Evolutionary conservation across 208 protist species (phyloP).

Genomic region (Leishmania braziliensis): DNA sequence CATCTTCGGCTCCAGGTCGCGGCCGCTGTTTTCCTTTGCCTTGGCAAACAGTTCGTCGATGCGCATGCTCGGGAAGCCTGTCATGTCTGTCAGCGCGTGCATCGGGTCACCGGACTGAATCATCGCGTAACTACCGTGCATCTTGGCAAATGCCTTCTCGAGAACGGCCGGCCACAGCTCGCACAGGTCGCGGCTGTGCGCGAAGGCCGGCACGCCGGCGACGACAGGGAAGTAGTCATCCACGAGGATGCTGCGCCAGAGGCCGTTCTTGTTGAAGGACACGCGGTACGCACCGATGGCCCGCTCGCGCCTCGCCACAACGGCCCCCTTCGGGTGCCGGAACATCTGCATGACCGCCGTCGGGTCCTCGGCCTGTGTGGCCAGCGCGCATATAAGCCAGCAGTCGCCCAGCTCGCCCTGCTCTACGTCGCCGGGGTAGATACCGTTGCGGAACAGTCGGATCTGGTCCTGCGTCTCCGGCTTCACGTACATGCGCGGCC

Average conservation of each 20-base stretch:
- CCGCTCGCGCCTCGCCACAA: slow-evolving; percentile 50
- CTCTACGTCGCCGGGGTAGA: slow-evolving; percentile 65
- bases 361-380: slow-evolving; percentile 59
- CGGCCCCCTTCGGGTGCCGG: slow-evolving; percentile 61
- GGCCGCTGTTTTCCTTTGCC: slow-evolving; percentile 29
- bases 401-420: slow-evolving; percentile 84
- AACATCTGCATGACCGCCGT: slow-evolving; percentile 66
- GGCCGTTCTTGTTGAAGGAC: slow-evolving; percentile 88
- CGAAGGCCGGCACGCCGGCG: slow-evolving; percentile 51
- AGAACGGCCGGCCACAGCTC: slow-evolving; percentile 90
- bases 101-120: slow-evolving; percentile 88
- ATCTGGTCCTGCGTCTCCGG: slow-evolving; percentile 62
- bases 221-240: slow-evolving; percentile 88
- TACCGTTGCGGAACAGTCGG: slow-evolving; percentile 73
- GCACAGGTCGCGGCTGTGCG: slow-evolving; percentile 63
- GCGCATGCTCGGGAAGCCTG: slow-evolving; percentile 69
- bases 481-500: slow-evolving; percentile 69
- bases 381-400: slow-evolving; percentile 87
- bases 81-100: slow-evolving; percentile 87
- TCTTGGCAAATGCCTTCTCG: slow-evolving; percentile 93
- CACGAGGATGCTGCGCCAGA: slow-evolving; percentile 86
- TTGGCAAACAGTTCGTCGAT: slow-evolving; percentile 70
- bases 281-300: slow-evolving; percentile 83
- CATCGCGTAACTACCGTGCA: slow-evolving; percentile 82
- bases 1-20: slow-evolving; percentile 48